Evolutionary conservation across 495 filamentous ascomycete genomes (phyloP).

Genomic region (Trichoderma parareesei): DNA sequence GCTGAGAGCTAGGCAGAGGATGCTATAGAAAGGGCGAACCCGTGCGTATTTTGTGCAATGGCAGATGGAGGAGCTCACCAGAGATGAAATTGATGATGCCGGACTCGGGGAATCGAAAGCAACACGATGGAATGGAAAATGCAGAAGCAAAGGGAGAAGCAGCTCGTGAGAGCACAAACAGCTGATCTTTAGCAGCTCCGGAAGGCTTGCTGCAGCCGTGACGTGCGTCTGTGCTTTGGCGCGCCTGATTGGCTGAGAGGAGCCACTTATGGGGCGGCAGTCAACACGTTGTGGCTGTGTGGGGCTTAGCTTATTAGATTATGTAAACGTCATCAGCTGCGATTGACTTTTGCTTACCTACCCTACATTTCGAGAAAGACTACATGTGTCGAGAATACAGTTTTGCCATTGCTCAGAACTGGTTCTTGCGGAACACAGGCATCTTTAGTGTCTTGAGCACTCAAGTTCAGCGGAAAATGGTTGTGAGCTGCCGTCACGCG

Average conservation of each 20-base stretch:
- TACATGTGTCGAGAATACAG: too few relatives aligned
- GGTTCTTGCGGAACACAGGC: too few relatives aligned
- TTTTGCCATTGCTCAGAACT: too few relatives aligned
- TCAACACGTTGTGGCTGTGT: neutral
- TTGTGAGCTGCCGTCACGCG: too few relatives aligned
- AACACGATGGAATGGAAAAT: neutral
- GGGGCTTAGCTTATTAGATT: neutral
- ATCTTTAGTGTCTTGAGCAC: too few relatives aligned
- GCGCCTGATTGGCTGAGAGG: neutral
- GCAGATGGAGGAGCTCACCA: neutral
- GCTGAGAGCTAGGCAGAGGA: neutral
- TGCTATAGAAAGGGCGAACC: neutral
- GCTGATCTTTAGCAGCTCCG: neutral
- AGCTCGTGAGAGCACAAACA: neutral
- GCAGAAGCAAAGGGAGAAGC: neutral
- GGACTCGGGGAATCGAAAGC: neutral
- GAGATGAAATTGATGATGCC: neutral
- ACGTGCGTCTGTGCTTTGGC: neutral
- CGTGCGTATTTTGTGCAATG: neutral
- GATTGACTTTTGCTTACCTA: neutral
- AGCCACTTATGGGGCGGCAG: neutral
- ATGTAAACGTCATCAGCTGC: neutral
- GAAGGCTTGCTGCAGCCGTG: constrained; percentile 5
- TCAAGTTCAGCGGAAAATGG: too few relatives aligned
- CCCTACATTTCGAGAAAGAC: neutral